Base-by-base conservation (phyloP, 2,329 filamentous ascomycete genomes). In the Sordariomycetes sp. region DNA sequence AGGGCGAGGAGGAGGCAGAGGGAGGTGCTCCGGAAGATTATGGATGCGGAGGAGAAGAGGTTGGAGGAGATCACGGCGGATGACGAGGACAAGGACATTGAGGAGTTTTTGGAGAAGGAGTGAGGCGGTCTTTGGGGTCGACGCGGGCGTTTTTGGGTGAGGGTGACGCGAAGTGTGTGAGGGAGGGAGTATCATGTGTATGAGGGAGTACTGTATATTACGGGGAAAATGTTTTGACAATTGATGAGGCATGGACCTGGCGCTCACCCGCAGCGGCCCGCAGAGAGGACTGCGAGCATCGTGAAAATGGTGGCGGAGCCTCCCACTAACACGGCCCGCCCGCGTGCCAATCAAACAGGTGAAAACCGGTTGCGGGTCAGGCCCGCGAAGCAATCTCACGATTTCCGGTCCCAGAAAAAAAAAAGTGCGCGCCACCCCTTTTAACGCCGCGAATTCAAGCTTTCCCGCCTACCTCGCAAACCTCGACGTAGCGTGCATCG, bases 81-180 rank as follows among this genome's bases (percentile, higher is more conserved):
- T 59, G 77, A 87, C 62, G 82, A 86, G 60, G 85, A 89, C 68
- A 86, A 87, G 71, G 86, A 90, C 67, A 86, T 91, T 63, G 79
- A 83, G 66, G 84, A 90, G 69, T 82, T 86, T 64, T 69, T 90
- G 67, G 76, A 57, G 34, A 55, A 52, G 28, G 13, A 78, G 79
- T 50, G 20, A 20, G n/a, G n/a, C 3, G 6, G 3, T 32, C 4
- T 32, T 8, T 32, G 28, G 28, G 28, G 8, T 32, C 4, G 8
- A 8, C 28, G 8, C 3, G 28, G 15, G 17, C 39, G 39, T 17
- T 17, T 17, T 17, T 13, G 39, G 17, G n/a, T 13, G 13, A 45
- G 15, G 17, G 39, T 6, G n/a, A 45, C 7, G 39, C 15, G 39
- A n/a, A n/a, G n/a, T 45, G 13, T 45, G 39, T 32, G 28, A 32